Evolutionary conservation across 345 rosid species (phyloP).

Genomic region (Camelina sativa): DNA sequence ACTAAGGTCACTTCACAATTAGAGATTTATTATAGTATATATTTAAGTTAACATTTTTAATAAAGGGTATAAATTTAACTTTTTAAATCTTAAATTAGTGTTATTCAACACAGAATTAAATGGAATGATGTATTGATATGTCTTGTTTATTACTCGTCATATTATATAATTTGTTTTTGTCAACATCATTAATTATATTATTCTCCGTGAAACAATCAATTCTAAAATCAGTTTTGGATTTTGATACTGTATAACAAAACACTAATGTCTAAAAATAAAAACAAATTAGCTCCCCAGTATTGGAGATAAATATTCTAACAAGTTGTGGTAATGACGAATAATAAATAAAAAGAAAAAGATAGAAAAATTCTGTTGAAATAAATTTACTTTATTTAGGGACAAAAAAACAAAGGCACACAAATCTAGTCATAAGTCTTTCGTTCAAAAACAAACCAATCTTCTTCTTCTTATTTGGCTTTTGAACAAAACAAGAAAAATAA

Average conservation of each 20-base stretch:
- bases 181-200: neutral
- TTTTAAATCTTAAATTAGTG: neutral
- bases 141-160: too few species aligned
- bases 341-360: slow-evolving; percentile 18
- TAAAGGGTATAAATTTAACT: too few species aligned
- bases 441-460: slow-evolving; percentile 36
- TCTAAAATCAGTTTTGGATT: neutral
- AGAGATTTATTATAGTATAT: neutral
- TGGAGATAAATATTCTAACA: slow-evolving; percentile 23
- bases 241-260: neutral
- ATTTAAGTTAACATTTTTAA: too few species aligned
- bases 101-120: neutral
- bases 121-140: neutral
- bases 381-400: slow-evolving; percentile 33
- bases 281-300: neutral
- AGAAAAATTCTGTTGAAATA: slow-evolving; percentile 29
- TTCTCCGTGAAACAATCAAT: neutral
- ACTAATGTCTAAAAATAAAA: slow-evolving; percentile 17
- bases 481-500: slow-evolving; percentile 16
- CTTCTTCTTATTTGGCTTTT: slow-evolving; percentile 3
- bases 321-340: slow-evolving; percentile 26
- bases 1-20: too few species aligned
- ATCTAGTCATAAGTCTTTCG: slow-evolving; percentile 39
- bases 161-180: too few species aligned
- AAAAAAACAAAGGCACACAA: slow-evolving; percentile 41